Base-by-base conservation (phyloP, 495 filamentous ascomycete genomes). In the Delitschia confertaspora region DNA sequence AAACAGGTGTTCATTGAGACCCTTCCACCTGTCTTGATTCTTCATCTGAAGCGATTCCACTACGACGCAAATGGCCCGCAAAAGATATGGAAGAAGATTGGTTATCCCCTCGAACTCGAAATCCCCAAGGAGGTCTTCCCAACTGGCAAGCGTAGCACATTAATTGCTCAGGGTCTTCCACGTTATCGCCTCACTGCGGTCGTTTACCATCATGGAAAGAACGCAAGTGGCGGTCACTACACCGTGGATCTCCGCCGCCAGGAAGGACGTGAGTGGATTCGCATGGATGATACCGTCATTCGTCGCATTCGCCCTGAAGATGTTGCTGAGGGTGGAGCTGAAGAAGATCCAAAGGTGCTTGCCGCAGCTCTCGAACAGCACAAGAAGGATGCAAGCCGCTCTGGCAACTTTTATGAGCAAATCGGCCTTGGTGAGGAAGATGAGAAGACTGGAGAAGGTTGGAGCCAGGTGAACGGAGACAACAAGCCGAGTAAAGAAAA, bases 71-170 rank as follows among this genome's bases (percentile, higher is more conserved):
- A 83, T 33, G 87, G 88, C 9, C 93, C 88, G 0, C 83, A 94
- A 57, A 98, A 98, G 65, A 93, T 96, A 46, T 96, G 89, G 89
- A 98, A 95, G 69, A 89, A 88, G 65, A 71, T 98, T 52, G 89
- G 85, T 25, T 96, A 98, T 56, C 91, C 91, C 0, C 70, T 96
- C 10, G 87, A 95, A 54, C 74, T 96, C 26, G 91, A 95, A 60
- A 86, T 98, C 49, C 91, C 91, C 1, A 80, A 80, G 20, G 93
- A 96, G 58, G 81, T 91, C n/a, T 83, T 98, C 61, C 81, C 85
- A 4, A 74, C 77, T 14, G 72, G 78, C 43, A 80, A 76, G 53
- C 77, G 88, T 32, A 68, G 65, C 4, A 64, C 82, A 48, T 66
- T 74, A 24, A 66, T 69, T 13, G 76, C 82, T 25, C 75, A 78